Evolutionary conservation across 805 yeast species (phyloP).

Genomic region (Metschnikowia arizonensis): DNA sequence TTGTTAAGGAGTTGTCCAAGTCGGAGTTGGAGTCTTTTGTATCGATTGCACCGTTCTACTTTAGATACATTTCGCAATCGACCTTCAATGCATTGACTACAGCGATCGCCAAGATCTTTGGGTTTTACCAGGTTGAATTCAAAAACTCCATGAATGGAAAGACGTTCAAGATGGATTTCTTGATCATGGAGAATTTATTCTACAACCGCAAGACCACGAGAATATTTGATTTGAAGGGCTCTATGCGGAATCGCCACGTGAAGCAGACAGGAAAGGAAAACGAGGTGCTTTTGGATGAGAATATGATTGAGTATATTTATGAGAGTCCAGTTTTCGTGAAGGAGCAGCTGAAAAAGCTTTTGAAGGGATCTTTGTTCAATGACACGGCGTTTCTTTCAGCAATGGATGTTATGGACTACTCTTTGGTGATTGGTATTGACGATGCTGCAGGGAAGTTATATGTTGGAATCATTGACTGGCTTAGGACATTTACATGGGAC

Average conservation of each 20-base stretch:
- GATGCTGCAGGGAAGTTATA: constrained; percentile 59
- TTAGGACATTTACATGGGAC: constrained; percentile 97
- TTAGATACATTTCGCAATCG: constrained; percentile 93
- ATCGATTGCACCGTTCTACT: constrained; percentile 93
- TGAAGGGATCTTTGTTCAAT: constrained; percentile 89
- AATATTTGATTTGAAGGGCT: constrained; percentile 93
- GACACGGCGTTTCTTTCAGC: constrained; percentile 91
- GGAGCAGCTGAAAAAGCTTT: constrained; percentile 81
- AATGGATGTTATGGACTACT: constrained; percentile 98
- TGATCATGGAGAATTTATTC: constrained; percentile 94
- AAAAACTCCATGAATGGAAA: constrained; percentile 73
- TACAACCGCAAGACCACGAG: constrained; percentile 77
- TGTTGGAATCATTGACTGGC: constrained; percentile 92
- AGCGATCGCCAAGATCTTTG: constrained; percentile 89
- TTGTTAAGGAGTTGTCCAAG: constrained; percentile 83
- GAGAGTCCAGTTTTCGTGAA: constrained; percentile 93
- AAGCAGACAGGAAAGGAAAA: constrained; percentile 94
- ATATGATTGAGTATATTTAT: constrained; percentile 96
- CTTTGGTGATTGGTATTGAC: constrained; percentile 90
- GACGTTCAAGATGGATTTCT: constrained; percentile 78
- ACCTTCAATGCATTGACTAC: constrained; percentile 93
- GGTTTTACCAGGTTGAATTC: constrained; percentile 90
- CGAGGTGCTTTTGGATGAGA: constrained; percentile 92
- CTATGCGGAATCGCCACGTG: constrained; percentile 96
- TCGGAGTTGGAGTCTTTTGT: constrained; percentile 91